A percentile compares a stretch with the other conserved stretches of the same genome.
Conservation (phyloP, 768 basidiomycete species). For the Panellus pusillus region DNA sequence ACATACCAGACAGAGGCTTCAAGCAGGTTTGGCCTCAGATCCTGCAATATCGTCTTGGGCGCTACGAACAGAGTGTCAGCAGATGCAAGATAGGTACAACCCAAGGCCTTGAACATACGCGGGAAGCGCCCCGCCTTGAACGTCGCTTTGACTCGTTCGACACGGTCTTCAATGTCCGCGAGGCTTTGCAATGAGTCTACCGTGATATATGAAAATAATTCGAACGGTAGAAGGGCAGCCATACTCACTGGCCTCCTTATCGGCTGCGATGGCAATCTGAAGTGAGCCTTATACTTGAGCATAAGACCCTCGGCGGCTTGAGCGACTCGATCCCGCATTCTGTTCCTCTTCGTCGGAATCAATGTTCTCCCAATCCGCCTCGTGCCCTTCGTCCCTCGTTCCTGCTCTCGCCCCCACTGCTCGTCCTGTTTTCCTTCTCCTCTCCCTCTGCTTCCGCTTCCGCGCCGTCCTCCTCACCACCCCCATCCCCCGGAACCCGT, state of each 20-base stretch:
- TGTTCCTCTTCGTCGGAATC: no score
- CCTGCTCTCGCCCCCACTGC: no score
- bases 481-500: no score
- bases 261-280: constrained; percentile 10
- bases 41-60: constrained; percentile 4
- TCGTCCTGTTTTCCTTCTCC: no score
- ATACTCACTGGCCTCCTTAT: constrained; percentile 18
- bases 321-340: no score
- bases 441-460: no score
- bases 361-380: no score
- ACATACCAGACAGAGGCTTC: constrained; percentile 20
- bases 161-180: constrained; percentile 11
- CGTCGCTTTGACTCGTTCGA: constrained; percentile 4
- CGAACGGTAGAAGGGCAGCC: neutral
- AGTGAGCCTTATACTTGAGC: constrained; percentile 8
- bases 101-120: neutral
- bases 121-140: constrained; percentile 13
- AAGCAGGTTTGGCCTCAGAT: neutral
- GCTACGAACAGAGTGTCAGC: neutral
- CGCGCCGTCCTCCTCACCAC: no score
- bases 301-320: constrained; percentile 7
- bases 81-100: neutral
- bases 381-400: no score
- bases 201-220: neutral
- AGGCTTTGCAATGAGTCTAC: constrained; percentile 8